Evolutionary conservation across 2,329 filamentous ascomycete genomes (phyloP), one percentile per base, ranked within the genome.

Genomic region (Aureobasidium sp.): DNA sequence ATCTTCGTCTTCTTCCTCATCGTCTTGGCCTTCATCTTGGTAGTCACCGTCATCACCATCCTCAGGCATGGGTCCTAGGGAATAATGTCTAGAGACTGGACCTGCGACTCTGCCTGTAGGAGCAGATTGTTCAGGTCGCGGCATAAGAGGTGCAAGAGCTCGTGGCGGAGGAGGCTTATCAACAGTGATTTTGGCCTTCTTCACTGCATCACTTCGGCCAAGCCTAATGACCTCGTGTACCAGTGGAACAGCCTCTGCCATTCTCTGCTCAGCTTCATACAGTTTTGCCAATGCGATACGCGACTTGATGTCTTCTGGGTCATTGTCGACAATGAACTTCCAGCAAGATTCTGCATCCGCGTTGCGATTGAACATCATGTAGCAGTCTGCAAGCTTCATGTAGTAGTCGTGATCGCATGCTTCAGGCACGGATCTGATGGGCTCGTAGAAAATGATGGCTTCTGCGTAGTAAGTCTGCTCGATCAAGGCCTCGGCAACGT

Each of bases 221-320:
- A 91, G 76, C 36, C 84, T 79, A 67, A 93, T 82, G 9, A 90
- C 86, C 71, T 95, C 88, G 37, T 87, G 88, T 53, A 90, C 85
- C 55, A 91, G 83, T 63, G 88, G 85, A 62, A 91, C 83, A 1
- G 91, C 91, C 68, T 90, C 85, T 68, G 91, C 88, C 27, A 83
- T 85, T 64, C 86, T 86, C 48, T 82, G 82, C 65, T 82, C 85
- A 65, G 64, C 71, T 71, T 95, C 90, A 69, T 95, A 96, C 73
- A 97, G 84, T 68, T 89, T 91, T 13, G 90, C 90, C 10, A 97
- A 79, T 67, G 90, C 85, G 34, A 89, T 85, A 42, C 90, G 86
- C 42, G 90, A 89, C 64, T 91, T 87, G 51, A 93, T 85, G 62
- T 88, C 86, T 44, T 84, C 79, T 48, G 85, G 78, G 64, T 95